Base-by-base conservation (phyloP, 2,329 filamentous ascomycete genomes). In the Trichoderma semiorbis region DNA sequence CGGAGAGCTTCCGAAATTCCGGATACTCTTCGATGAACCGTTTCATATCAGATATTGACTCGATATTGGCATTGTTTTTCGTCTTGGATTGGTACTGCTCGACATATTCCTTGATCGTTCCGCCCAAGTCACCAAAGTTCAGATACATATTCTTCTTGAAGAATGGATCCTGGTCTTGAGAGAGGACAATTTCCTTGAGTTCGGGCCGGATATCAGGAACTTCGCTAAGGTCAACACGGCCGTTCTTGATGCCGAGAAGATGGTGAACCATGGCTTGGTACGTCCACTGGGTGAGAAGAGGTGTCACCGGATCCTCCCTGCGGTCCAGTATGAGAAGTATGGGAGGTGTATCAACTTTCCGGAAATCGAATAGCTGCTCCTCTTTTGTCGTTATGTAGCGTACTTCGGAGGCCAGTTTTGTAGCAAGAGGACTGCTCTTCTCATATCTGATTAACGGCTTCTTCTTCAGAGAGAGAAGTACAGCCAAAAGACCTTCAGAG, bases 191-290 rank as follows among this genome's bases (percentile, higher is more conserved):
- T 82, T 99, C 96, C 78, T 92, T 95, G 69, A 98, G 85, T 80
- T 98, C 95, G 1, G 93, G 92, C 18, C 93, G 87, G 70, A 97
- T 89, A 69, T 97, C 94, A 14, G 93, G 93, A 0, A 97, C 91
- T 70, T 93, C 89, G 74, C 91, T 92, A 39, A 99, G 85, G 78
- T 97, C 92, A 0, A 99, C 96, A 65, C 95, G 89, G n/a, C 96
- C 96, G 79, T 98, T 98, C 72, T 93, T 89, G 75, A 99, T 97
- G 6, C 96, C 96, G 14, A 99, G 86, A 2, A 98, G 84, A 78
- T 99, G 96, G 79, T 99, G 96, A 0, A 99, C 96, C 95, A 99
- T 99, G n/a, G 96, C 96, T 82, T 99, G 96, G 78, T 99, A 99
- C 30, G 96, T 99, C 96, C 96, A 99, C 80, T 99, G 96, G 3